Evolutionary conservation across 441 rosid genomes (phyloP), one percentile per base, ranked within the genome.

Genomic region (Pelargonium citronellum): DNA sequence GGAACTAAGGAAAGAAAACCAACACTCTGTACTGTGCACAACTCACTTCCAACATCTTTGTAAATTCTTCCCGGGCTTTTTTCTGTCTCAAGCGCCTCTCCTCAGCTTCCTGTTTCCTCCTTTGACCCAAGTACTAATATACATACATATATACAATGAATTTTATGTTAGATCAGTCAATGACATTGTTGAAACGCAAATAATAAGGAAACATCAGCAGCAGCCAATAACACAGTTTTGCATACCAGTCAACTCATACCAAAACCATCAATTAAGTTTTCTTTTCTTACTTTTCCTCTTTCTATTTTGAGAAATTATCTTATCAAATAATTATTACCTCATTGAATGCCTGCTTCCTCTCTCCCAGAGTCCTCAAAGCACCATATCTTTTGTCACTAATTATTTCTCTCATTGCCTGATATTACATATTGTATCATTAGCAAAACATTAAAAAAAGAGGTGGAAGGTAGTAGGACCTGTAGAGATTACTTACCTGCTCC

Each of bases 291-390:
- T 11, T 60, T 60, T 20, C 20, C 15, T 61, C 22, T 58, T 58
- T 0, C 12, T 20, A 58, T 58, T 58, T 19, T 20, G 27, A 44
- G 49, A 61, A 22, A 24, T 62, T 74, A 53, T 70, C 49, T 61
- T 51, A 55, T 12, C 58, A 58, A 22, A 8, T 51, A 66, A 72
- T 69, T 73, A 68, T 79, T 81, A 94, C 98, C 97, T 95, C 99
- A 65, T 95, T 89, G 83, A 95, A 95, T 75, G 99, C 96, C 82
- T 95, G 99, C 84, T 95, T 92, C 74, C 96, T 83, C 85, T 95
- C 99, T 22, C 99, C 99, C 61, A 86, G 90, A 7, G 98, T 95
- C 85, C 84, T 92, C 69, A 95, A 72, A 65, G 97, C 97, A 82
- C 89, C 87, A 78, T 90, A 95, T 80, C 95, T 84, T 83, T 83